Base-by-base conservation (phyloP, 345 rosid genomes). In the Populus tremula region DNA sequence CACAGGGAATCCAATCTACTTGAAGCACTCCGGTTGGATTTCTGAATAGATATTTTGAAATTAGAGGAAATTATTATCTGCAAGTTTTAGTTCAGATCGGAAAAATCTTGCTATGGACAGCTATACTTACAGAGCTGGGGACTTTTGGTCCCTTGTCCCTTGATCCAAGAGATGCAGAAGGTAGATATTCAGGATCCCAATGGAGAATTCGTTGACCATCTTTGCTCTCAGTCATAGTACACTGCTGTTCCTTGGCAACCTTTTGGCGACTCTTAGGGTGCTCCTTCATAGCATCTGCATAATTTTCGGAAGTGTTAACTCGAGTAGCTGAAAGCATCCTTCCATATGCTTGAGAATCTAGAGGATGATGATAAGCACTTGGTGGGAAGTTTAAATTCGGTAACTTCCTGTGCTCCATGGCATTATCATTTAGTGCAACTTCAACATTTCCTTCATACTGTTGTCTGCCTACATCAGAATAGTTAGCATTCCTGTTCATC, bases 81-180 rank as follows among this genome's bases (percentile, higher is more conserved):
- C 70, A 65, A 71, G 31, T 81, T 73, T 77, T 69, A 65, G 16
- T 20, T 50, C 29, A 27, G 39, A 54, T 25, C 20, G 36, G 12
- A 11, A 18, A 63, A 14, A 74, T 29, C 17, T 25, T 45, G 14
- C 71, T 27, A n/a, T 10, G 53, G 41, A 25, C 54, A 67, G 69
- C 16, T 76, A 70, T 49, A 78, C 92, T 84, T 87, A 89, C 95
- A 77, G 83, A 72, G 77, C 39, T 77, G 25, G 63, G 83, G 69
- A 43, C 27, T 71, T 45, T 12, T 13, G 78, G 65, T 75, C 86
- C 86, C 81, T 81, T 66, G 74, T 80, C 53, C 38, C 27, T 72
- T 39, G 69, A 77, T 80, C 45, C 80, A 23, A 50, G 67, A 76
- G 75, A 56, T 67, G 45, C 64, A 74, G 71, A 36, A 18, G 80